Percentiles rank a stretch among this genome's conserved stretches.
Conservation (phyloP, 2,329 filamentous ascomycete genomes). For the Scedosporium aurantiacum region DNA sequence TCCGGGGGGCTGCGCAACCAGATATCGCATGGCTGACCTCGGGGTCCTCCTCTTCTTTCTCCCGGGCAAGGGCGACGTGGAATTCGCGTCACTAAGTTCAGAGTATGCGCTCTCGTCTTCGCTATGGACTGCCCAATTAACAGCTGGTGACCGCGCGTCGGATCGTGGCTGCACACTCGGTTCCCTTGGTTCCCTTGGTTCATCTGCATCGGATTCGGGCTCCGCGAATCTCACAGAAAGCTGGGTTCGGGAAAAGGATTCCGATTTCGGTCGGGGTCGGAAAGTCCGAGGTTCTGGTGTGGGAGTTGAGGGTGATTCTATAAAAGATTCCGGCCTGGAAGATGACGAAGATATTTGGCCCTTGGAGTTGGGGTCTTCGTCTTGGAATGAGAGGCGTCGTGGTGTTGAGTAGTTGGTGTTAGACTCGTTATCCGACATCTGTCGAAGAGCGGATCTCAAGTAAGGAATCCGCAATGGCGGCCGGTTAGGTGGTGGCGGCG, state of each 20-base stretch:
- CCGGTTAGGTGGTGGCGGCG: conserved; percentile 13
- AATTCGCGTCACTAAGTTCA: conserved; percentile 35
- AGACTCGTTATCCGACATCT: conserved; percentile 3
- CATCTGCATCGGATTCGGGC: neutral
- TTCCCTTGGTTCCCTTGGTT: conserved; percentile 11
- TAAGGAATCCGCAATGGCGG: conserved; percentile 5
- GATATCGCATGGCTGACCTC: conserved; percentile 51
- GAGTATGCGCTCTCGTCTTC: conserved; percentile 35
- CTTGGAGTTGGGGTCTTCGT: conserved; percentile 19
- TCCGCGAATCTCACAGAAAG: conserved; percentile 37
- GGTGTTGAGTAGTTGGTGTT: neutral
- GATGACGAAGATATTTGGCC: neutral
- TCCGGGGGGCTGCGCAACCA: conserved; percentile 57
- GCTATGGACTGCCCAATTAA: conserved; percentile 21
- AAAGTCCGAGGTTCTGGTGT: conserved; percentile 10
- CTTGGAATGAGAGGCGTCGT: conserved; percentile 4
- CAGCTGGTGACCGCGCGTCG: conserved; percentile 8
- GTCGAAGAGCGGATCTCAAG: conserved; percentile 8
- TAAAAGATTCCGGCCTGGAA: conserved; percentile 12
- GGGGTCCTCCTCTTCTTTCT: conserved; percentile 32
- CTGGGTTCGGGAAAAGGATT: conserved; percentile 26
- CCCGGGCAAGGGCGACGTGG: conserved; percentile 20
- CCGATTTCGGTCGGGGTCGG: conserved; percentile 23
- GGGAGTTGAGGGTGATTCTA: neutral
- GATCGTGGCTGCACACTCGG: neutral